These are phyloP conservation scores for Didymosphaeria variabile DNA, from an alignment of 2,329 filamentous ascomycete species.

Conservation along the genomic window DNA sequence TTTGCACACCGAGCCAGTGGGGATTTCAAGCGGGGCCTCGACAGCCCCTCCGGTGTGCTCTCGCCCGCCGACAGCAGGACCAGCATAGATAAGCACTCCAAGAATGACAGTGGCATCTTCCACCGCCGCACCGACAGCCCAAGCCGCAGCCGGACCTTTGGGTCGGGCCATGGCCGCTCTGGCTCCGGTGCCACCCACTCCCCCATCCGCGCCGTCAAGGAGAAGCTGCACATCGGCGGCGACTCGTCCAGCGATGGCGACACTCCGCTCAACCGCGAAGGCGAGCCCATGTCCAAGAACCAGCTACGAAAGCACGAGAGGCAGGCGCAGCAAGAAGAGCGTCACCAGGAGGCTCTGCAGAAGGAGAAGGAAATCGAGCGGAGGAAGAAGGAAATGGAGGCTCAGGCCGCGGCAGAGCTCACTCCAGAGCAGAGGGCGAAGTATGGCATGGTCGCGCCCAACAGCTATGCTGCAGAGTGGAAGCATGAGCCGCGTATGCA, in stretches of 20 bases:
- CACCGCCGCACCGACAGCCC: slow-evolving; percentile 49
- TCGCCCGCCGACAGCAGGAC: slow-evolving; percentile 42
- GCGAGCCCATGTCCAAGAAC: slow-evolving; percentile 59
- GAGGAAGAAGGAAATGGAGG: slow-evolving; percentile 59
- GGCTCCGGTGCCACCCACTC: slow-evolving; percentile 43
- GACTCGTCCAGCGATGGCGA: slow-evolving; percentile 46
- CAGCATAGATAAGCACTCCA: slow-evolving; percentile 37
- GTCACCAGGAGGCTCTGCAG: slow-evolving; percentile 55
- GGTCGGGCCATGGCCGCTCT: slow-evolving; percentile 32
- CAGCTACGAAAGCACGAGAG: slow-evolving; percentile 60
- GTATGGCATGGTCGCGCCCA: slow-evolving; percentile 67
- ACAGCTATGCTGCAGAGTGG: slow-evolving; percentile 65
- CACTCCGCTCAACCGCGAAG: slow-evolving; percentile 58
- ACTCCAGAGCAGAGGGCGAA: slow-evolving; percentile 66
- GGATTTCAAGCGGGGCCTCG: slow-evolving; percentile 45
- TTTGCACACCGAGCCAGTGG: slow-evolving; percentile 42
- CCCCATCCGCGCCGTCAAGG: slow-evolving; percentile 51
- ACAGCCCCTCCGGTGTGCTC: slow-evolving; percentile 26
- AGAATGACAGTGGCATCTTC: slow-evolving; percentile 45
- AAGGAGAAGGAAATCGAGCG: slow-evolving; percentile 56
- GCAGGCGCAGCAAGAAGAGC: slow-evolving; percentile 56
- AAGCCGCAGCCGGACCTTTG: slow-evolving; percentile 33
- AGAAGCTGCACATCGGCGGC: slow-evolving; percentile 50
- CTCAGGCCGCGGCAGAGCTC: slow-evolving; percentile 61
- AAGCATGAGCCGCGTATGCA: slow-evolving; percentile 58